Base-by-base conservation (phyloP, 768 basidiomycete species). In the Tylopilus sp. region DNA sequence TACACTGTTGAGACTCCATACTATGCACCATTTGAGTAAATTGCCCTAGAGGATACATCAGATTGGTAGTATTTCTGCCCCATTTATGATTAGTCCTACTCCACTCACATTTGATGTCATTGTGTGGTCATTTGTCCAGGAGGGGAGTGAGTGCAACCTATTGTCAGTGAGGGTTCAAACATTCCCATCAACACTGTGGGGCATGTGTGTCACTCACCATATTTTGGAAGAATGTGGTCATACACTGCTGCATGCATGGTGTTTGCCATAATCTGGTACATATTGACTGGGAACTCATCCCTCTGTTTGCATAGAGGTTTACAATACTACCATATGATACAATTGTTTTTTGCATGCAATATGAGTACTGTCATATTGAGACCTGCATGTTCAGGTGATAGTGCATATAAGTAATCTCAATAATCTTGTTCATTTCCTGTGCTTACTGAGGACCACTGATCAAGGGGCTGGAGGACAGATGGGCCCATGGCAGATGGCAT, bases 151-250 rank as follows among this genome's bases (percentile, higher is more conserved):
- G 50, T 40, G 26, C 2, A 48, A 23, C 50, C 42, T 47, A 35
- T 33, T 33, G 40, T 45, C 21, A 17, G 6, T 21, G 1, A 58
- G 56, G 45, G 56, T 46, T 25, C 40, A 13, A 47, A 44, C 57
- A 42, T 44, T 59, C n/a, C n/a, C 46, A 15, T 28, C 50, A 26
- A 17, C 33, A 6, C 15, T 50, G 26, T 42, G 3, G 11, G 13
- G 55, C 59, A 61, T 56, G 59, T 62, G 59, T 28, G 48, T 62
- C 51, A 28, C 36, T 48, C 53, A 20, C 6, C 30, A 17, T 48
- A 35, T 30, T 26, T 21, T 23, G 20, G 13, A 40, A 57, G 55
- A 31, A 50, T 31, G 3, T 4, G 33, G 33, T 35, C 28, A 15
- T 18, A 45, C 42, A 41, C 31, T 31, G 31, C 31, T 13, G n/a